These are phyloP conservation scores for Yarrowia divulgata DNA, from an alignment of 805 yeast genomes.

Conservation along the genomic window DNA sequence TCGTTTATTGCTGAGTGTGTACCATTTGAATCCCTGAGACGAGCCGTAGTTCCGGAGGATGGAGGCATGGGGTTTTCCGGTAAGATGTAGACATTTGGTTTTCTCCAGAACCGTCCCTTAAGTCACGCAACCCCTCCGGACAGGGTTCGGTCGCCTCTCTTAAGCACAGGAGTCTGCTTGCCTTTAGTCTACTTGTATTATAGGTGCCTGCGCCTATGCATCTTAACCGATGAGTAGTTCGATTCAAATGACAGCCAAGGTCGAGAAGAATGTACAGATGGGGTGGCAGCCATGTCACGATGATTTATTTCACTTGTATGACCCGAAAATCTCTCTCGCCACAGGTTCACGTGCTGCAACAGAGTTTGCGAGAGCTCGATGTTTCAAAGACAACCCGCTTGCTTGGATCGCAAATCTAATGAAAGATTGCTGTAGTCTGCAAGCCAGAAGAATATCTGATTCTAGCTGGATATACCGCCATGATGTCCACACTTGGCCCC, in stretches of 20 bases:
- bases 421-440: too few species aligned
- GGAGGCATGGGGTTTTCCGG: neutral
- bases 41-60: neutral
- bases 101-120: neutral
- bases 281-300: too few species aligned
- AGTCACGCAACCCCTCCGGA: slow-evolving; percentile 3
- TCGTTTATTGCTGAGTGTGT: neutral
- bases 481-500: too few species aligned
- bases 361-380: neutral
- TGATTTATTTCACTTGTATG: too few species aligned
- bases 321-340: too few species aligned
- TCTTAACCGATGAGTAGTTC: too few species aligned
- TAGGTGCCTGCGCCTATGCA: neutral
- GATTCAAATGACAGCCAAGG: neutral
- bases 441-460: too few species aligned
- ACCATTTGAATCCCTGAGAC: neutral
- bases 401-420: too few species aligned
- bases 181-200: neutral
- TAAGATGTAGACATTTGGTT: neutral
- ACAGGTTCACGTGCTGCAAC: neutral
- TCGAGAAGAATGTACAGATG: too few species aligned
- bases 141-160: neutral
- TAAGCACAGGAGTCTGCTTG: neutral
- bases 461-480: too few species aligned
- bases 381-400: neutral